These are phyloP conservation scores for Scheffersomyces insectosa DNA, from an alignment of 1,139 yeast genomes.

Conservation along the genomic window DNA sequence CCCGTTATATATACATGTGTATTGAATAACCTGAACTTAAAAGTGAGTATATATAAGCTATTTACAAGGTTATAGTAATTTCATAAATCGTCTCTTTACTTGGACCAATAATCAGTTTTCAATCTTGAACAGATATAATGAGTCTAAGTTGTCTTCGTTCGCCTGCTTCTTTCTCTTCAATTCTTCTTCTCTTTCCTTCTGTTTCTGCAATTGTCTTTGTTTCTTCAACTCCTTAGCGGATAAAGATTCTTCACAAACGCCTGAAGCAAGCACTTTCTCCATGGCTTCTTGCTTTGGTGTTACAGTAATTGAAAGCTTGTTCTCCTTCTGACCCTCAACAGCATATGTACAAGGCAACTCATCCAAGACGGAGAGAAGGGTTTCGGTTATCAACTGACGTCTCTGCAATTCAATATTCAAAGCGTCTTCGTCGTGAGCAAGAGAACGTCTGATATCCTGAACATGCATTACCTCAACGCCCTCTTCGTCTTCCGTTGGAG, in stretches of 20 bases:
- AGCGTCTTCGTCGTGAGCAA: slow-evolving; percentile 17
- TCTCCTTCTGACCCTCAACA: slow-evolving; percentile 30
- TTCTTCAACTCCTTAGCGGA: slow-evolving; percentile 20
- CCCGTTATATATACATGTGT: too few species aligned
- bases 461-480: background rate
- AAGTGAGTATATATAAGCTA: background rate
- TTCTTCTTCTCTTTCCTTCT: slow-evolving; percentile 7
- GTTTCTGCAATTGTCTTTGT: slow-evolving; percentile 15
- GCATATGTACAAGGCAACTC: slow-evolving; percentile 32
- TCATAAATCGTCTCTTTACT: background rate
- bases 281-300: slow-evolving; percentile 11
- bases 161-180: slow-evolving; percentile 6
- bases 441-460: background rate
- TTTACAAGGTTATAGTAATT: background rate
- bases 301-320: slow-evolving; percentile 15
- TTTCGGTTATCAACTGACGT: slow-evolving; percentile 30
- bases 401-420: slow-evolving; percentile 31
- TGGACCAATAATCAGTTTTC: slow-evolving; percentile 27
- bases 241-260: slow-evolving; percentile 2
- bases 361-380: slow-evolving; percentile 25
- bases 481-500: slow-evolving; percentile 5
- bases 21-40: too few species aligned
- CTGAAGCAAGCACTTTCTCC: background rate
- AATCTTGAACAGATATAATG: slow-evolving; percentile 43
- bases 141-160: slow-evolving; percentile 40